Evolutionary conservation across 345 rosid genomes (phyloP).

Genomic region (Rhodomyrtus tomentosa): DNA sequence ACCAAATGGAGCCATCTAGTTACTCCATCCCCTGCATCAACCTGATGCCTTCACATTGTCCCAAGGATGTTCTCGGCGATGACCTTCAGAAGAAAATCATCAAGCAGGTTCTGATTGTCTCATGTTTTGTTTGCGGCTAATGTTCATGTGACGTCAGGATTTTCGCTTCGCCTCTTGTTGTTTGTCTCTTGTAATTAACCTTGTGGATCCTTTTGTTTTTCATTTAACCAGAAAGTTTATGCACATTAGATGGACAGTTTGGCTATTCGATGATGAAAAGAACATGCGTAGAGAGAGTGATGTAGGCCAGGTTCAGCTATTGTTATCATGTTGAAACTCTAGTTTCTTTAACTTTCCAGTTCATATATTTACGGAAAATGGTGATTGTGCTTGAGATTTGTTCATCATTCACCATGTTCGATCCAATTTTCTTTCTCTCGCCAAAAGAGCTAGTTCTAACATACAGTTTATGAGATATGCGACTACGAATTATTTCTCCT

Average conservation of each 20-base stretch:
- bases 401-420: background rate
- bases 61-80: conserved; percentile 46
- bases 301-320: background rate
- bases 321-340: background rate
- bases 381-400: background rate
- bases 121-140: background rate
- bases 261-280: background rate
- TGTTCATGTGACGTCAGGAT: background rate
- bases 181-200: background rate
- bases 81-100: conserved; percentile 76
- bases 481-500: background rate
- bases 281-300: background rate
- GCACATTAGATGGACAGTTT: background rate
- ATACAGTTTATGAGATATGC: background rate
- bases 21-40: conserved; percentile 41
- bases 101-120: conserved; percentile 50
- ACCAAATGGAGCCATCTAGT: conserved; percentile 35
- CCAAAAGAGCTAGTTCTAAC: background rate
- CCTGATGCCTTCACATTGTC: conserved; percentile 24
- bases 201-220: background rate
- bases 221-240: no score
- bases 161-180: background rate
- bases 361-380: background rate
- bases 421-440: background rate
- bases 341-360: background rate